Conservation (phyloP, 768 basidiomycete species). For the Termitomyces sp. region DNA sequence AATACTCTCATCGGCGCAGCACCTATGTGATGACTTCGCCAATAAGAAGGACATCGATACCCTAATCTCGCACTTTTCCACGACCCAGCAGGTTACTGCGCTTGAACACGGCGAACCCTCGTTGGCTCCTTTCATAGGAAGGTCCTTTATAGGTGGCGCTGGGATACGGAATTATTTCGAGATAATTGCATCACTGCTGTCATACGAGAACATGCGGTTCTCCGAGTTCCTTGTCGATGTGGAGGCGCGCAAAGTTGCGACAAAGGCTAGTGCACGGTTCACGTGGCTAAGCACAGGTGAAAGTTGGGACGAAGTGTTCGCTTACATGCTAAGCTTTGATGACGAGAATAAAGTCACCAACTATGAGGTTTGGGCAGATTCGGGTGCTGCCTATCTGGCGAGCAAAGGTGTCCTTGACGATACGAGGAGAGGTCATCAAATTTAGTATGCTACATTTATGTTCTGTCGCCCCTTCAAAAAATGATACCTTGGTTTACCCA, state of each 20-base stretch:
- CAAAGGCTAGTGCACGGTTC: slow-evolving; percentile 52
- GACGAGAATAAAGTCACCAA: slow-evolving; percentile 48
- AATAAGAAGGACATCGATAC: slow-evolving; percentile 34
- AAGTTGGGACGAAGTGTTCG: slow-evolving; percentile 61
- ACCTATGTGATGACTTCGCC: slow-evolving; percentile 53
- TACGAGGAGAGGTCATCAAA: slow-evolving; percentile 7
- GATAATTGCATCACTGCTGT: slow-evolving; percentile 39
- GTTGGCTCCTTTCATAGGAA: slow-evolving; percentile 62
- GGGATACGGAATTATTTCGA: slow-evolving; percentile 49
- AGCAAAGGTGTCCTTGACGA: slow-evolving; percentile 42
- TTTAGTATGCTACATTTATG: not conserved
- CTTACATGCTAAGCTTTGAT: slow-evolving; percentile 60
- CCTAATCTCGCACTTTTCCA: slow-evolving; percentile 51
- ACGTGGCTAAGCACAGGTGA: slow-evolving; percentile 51
- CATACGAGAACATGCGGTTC: slow-evolving; percentile 51
- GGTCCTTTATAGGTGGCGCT: slow-evolving; percentile 38
- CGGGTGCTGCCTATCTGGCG: slow-evolving; percentile 61
- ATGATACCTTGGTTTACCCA: not conserved
- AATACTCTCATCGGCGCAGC: slow-evolving; percentile 39
- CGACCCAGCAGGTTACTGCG: slow-evolving; percentile 36
- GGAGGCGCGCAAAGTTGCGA: slow-evolving; percentile 46
- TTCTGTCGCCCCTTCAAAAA: not conserved
- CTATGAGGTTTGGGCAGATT: slow-evolving; percentile 70
- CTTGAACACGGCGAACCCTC: slow-evolving; percentile 52
- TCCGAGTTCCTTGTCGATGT: slow-evolving; percentile 53